Evolutionary conservation across 2,329 filamentous ascomycete genomes (phyloP), one percentile per base, ranked within the genome.

Genomic region (Dichotomopilus funicola): DNA sequence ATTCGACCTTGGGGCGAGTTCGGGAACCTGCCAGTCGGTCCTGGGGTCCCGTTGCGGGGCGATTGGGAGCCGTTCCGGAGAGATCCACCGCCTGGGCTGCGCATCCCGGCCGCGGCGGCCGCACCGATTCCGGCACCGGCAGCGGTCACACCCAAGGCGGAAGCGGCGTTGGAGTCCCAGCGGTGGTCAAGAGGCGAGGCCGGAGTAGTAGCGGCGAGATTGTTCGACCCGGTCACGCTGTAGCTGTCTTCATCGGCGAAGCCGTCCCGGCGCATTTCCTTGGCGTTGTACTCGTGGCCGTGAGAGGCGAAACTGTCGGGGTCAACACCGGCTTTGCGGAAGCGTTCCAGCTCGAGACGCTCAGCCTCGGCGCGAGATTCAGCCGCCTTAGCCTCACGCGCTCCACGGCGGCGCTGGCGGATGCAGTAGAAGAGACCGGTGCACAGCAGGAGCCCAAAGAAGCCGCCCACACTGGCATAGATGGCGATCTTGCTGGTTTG

Each of bases 381-480:
- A 12, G 75, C 77, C 7, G 72, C 55, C 40, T 71, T 71, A 40
- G 80, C 79, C 65, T 85, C 82, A 27, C 63, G 65, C 19, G 73
- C 72, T 10, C 82, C 82, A 0, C 70, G 70, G 43, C 76, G 74
- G 40, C 81, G 76, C 66, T 84, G 79, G 43, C 74, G 73, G 64
- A 81, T 70, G 69, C 78, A 83, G 71, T 78, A 81, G 65, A 79
- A 77, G 19, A 76, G 64, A 6, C 75, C 70, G 0, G 70, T 68
- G 34, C 65, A 69, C 12, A 78, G 33, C 0, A 78, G 63, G 5
- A 76, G 57, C 31, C 71, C 75, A 6, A 67, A 78, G 0, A 75
- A 73, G 37, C 70, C 73, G n/a, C 70, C 76, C 2, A 71, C 74
- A 10, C 70, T 71, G 2, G 73, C 76, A 60, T 81, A 83, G 45